Conservation (phyloP, 2,329 filamentous ascomycete species). For the Zasmidium cellare region DNA sequence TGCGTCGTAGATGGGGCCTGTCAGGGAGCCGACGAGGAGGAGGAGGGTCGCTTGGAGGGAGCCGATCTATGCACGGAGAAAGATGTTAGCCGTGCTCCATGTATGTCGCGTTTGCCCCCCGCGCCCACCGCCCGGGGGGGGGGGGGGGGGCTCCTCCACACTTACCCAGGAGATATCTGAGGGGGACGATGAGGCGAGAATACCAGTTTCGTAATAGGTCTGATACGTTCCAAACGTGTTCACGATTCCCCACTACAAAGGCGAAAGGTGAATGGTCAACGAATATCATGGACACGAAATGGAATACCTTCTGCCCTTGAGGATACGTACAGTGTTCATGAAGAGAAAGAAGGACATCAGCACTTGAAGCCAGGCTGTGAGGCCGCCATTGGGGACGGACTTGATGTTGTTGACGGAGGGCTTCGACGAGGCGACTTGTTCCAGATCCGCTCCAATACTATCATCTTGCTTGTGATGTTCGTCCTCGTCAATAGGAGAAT, state of each 20-base stretch:
- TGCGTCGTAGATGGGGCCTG: slow-evolving; percentile 51
- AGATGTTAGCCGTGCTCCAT: too few relatives aligned
- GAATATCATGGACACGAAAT: background rate
- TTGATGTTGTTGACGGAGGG: slow-evolving; percentile 44
- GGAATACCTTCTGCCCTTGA: slow-evolving; percentile 24
- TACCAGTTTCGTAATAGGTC: slow-evolving; percentile 47
- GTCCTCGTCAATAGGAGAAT: slow-evolving; percentile 3
- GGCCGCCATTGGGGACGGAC: slow-evolving; percentile 48
- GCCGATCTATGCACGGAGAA: too few relatives aligned
- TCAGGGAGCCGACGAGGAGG: slow-evolving; percentile 45
- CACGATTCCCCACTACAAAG: slow-evolving; percentile 36
- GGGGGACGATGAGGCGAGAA: slow-evolving; percentile 39
- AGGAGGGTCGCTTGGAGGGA: slow-evolving; percentile 51
- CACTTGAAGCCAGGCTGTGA: slow-evolving; percentile 51
- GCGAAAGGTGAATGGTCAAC: too few relatives aligned
- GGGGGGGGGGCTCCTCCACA: too few relatives aligned
- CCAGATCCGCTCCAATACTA: slow-evolving; percentile 13
- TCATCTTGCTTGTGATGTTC: slow-evolving; percentile 4
- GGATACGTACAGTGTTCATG: slow-evolving; percentile 50
- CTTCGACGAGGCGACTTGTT: slow-evolving; percentile 27
- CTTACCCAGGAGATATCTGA: slow-evolving; percentile 53
- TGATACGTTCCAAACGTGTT: slow-evolving; percentile 50
- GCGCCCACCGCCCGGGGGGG: too few relatives aligned
- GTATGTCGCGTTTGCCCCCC: too few relatives aligned
- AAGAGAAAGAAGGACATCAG: slow-evolving; percentile 49